These are phyloP conservation scores for Fusarium multiceps DNA, from an alignment of 2,329 filamentous ascomycete genomes.

Conservation along the genomic window DNA sequence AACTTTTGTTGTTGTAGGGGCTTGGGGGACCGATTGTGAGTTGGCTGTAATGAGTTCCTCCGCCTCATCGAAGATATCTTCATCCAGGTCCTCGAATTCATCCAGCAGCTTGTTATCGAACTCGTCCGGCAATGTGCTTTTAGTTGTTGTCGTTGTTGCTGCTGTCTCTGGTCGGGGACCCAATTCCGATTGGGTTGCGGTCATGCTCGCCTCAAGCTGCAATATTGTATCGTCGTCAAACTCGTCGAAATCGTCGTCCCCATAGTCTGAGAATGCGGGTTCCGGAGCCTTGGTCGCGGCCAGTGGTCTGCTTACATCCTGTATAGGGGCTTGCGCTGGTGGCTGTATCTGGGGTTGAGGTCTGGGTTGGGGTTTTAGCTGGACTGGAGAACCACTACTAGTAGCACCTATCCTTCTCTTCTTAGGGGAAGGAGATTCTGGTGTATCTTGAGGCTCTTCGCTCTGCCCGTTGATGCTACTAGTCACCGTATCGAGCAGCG, in stretches of 20 bases:
- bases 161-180: constrained; percentile 6
- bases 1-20: neutral
- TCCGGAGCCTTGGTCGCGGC: constrained; percentile 2
- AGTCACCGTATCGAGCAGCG: constrained; percentile 74
- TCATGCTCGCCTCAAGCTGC: constrained; percentile 61
- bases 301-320: neutral
- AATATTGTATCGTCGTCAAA: constrained; percentile 70
- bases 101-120: constrained; percentile 67
- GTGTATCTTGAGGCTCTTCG: constrained; percentile 45
- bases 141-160: neutral
- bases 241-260: constrained; percentile 68
- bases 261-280: constrained; percentile 60
- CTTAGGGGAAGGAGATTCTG: constrained; percentile 58
- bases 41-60: constrained; percentile 49
- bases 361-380: constrained; percentile 22
- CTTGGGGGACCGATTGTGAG: constrained; percentile 33
- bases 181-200: constrained; percentile 45
- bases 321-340: neutral
- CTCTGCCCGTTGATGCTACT: constrained; percentile 61
- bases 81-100: constrained; percentile 75
- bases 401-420: constrained; percentile 50
- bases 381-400: constrained; percentile 41
- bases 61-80: constrained; percentile 66
- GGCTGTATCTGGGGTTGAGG: constrained; percentile 4
- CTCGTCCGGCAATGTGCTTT: constrained; percentile 56